These are phyloP conservation scores for Canavalia gladiata DNA, from an alignment of 306 rosid species.

Conservation along the genomic window DNA sequence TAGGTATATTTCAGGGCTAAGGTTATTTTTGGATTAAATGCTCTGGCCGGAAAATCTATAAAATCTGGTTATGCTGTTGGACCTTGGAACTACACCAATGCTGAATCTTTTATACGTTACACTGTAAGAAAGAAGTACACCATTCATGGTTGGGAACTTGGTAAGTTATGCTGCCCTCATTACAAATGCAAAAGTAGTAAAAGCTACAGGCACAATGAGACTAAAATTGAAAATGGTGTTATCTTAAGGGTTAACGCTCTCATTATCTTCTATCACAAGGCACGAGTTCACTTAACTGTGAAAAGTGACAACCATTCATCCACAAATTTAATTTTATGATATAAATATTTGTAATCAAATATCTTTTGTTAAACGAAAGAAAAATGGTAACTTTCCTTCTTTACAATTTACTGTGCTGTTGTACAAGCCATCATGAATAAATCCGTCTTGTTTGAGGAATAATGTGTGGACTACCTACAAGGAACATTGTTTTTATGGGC, in stretches of 20 bases:
- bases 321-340: background rate
- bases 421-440: conserved; percentile 20
- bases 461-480: conserved; percentile 4
- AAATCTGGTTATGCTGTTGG: conserved; percentile 59
- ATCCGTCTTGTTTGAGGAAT: conserved; percentile 1
- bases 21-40: conserved; percentile 86
- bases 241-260: background rate
- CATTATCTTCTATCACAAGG: conserved; percentile 1
- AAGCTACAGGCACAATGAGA: conserved; percentile 12
- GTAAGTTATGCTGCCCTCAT: conserved; percentile 59
- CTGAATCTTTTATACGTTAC: conserved; percentile 82
- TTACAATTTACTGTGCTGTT: background rate
- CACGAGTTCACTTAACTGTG: conserved; percentile 9
- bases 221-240: conserved; percentile 19
- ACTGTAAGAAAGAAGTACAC: conserved; percentile 72
- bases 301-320: background rate
- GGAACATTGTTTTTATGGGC: conserved; percentile 17
- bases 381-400: conserved; percentile 18
- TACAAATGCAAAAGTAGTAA: conserved; percentile 15
- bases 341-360: background rate
- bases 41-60: conserved; percentile 70
- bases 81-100: conserved; percentile 77
- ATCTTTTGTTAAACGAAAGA: background rate
- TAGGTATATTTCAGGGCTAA: conserved; percentile 73
- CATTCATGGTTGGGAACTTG: conserved; percentile 95